Percentiles rank a stretch among this genome's conserved stretches.
Evolutionary conservation across 192 early-diverging fungal genomes (phyloP).

Genomic region (Lunasporangiospora selenospora): DNA sequence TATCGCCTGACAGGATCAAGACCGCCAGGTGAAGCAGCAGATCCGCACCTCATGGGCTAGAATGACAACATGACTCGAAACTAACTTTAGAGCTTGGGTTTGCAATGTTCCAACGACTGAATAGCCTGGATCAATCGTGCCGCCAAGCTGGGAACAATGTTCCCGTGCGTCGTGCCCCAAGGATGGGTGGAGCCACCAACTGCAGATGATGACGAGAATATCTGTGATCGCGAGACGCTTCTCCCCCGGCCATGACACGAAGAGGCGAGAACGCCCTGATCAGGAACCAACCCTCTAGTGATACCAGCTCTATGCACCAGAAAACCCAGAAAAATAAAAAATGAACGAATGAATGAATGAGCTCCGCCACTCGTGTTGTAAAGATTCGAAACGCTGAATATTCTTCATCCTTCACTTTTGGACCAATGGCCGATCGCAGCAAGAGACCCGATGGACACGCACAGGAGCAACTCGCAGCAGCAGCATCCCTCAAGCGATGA

Average conservation of each 20-base stretch:
- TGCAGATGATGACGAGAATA: conserved; percentile 33
- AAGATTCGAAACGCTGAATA: too few species aligned
- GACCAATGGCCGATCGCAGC: too few species aligned
- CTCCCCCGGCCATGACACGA: conserved; percentile 11
- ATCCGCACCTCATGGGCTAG: too few species aligned
- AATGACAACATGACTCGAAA: too few species aligned
- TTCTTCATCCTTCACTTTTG: too few species aligned
- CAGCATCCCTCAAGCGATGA: too few species aligned
- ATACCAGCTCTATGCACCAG: neutral
- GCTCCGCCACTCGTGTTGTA: too few species aligned
- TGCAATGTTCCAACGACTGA: too few species aligned
- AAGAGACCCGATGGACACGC: too few species aligned
- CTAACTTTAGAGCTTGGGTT: too few species aligned
- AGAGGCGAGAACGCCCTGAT: neutral
- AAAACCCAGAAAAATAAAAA: neutral
- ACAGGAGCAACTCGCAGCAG: too few species aligned
- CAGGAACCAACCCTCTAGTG: neutral
- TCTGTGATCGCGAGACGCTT: conserved; percentile 24
- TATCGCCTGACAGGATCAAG: conserved; percentile 36
- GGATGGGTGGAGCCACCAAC: conserved; percentile 53
- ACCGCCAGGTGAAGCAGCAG: conserved; percentile 45
- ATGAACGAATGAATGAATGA: too few species aligned
- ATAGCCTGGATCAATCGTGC: conserved; percentile 56
- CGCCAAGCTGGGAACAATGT: conserved; percentile 52
- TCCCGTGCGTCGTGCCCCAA: conserved; percentile 53